Evolutionary conservation across 73 alveolate genomes (phyloP).

Genomic region (Paramecium bursaria): DNA sequence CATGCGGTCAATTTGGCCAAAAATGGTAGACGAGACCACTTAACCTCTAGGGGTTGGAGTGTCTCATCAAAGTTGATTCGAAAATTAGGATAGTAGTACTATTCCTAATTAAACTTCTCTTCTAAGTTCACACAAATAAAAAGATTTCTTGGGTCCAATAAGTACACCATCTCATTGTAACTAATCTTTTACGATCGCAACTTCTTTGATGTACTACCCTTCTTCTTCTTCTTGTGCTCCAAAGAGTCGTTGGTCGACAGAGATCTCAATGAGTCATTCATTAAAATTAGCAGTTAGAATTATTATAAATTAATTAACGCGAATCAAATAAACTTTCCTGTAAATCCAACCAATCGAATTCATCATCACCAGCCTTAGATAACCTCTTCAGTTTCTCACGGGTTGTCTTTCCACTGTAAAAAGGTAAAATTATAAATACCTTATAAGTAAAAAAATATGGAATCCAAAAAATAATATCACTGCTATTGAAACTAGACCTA

Average conservation of each 20-base stretch:
- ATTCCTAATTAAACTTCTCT: slow-evolving; percentile 46
- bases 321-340: slow-evolving; percentile 1
- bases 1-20: too few relatives aligned
- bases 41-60: too few relatives aligned
- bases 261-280: slow-evolving; percentile 64
- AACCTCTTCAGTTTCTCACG: slow-evolving; percentile 20
- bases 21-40: too few relatives aligned
- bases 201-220: slow-evolving; percentile 46
- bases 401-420: slow-evolving; percentile 46
- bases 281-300: slow-evolving; percentile 61
- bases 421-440: neutral
- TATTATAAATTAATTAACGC: slow-evolving; percentile 27
- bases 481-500: slow-evolving; percentile 1
- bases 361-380: slow-evolving; percentile 43
- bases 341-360: slow-evolving; percentile 52
- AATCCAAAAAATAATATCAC: slow-evolving; percentile 10
- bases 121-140: slow-evolving; percentile 38
- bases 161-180: slow-evolving; percentile 43
- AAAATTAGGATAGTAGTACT: too few relatives aligned
- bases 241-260: slow-evolving; percentile 57
- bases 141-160: slow-evolving; percentile 23
- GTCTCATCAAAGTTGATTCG: too few relatives aligned
- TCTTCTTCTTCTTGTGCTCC: slow-evolving; percentile 37
- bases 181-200: slow-evolving; percentile 50
- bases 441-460: slow-evolving; percentile 3